These are phyloP conservation scores for Psilocybe azurescens DNA, from an alignment of 768 basidiomycete genomes.

Conservation along the genomic window DNA sequence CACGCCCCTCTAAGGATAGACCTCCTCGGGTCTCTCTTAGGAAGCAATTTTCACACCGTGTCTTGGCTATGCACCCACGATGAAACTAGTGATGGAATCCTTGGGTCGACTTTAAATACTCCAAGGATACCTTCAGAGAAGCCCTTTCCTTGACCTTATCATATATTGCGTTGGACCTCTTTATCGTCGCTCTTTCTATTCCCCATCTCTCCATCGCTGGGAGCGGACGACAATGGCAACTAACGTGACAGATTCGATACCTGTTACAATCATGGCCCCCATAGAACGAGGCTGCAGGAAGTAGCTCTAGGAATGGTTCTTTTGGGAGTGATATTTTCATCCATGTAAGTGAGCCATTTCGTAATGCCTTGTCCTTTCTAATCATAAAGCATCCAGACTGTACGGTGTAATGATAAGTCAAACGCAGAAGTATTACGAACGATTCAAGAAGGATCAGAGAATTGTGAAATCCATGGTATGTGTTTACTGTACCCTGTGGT, in stretches of 20 bases:
- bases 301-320: conserved; percentile 39
- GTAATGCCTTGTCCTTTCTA: background rate
- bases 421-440: conserved; percentile 37
- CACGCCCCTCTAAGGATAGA: background rate
- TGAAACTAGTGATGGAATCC: too few species aligned
- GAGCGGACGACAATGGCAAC: conserved; percentile 1
- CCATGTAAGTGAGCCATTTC: conserved; percentile 26
- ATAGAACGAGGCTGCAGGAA: conserved; percentile 25
- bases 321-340: conserved; percentile 37
- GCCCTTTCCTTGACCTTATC: conserved; percentile 7
- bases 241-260: background rate
- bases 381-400: conserved; percentile 21
- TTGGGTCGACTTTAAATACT: conserved; percentile 6
- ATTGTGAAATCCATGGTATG: conserved; percentile 33
- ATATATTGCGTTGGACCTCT: background rate
- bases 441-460: conserved; percentile 33
- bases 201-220: background rate
- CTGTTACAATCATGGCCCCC: background rate
- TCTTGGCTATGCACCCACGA: background rate
- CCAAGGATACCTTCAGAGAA: background rate
- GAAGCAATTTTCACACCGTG: conserved; percentile 8
- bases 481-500: background rate
- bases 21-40: background rate
- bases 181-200: conserved; percentile 5
- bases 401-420: conserved; percentile 38